These are phyloP conservation scores for Epichloe brachyelytri DNA, from an alignment of 2,329 filamentous ascomycete genomes.

Conservation along the genomic window DNA sequence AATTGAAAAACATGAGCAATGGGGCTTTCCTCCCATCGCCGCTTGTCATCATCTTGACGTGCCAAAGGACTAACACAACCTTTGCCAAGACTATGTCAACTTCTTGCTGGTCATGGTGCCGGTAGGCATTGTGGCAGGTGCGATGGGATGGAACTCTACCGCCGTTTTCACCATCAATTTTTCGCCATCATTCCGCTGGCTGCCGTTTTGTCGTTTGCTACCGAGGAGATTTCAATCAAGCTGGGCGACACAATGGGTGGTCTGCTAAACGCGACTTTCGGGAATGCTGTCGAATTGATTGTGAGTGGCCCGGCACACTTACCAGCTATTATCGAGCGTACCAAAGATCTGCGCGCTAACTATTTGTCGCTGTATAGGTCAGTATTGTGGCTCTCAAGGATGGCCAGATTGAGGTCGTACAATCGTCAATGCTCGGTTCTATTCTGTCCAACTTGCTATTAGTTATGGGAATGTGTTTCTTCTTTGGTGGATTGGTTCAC, in stretches of 20 bases:
- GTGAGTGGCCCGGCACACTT: slow-evolving; percentile 28
- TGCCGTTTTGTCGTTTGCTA: slow-evolving; percentile 62
- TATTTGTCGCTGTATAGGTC: slow-evolving; percentile 40
- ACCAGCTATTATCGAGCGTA: too few species aligned
- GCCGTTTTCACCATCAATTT: slow-evolving; percentile 68
- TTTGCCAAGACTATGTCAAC: slow-evolving; percentile 45
- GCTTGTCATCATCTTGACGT: neutral
- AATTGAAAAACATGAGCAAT: neutral
- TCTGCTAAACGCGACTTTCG: slow-evolving; percentile 63
- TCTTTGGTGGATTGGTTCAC: slow-evolving; percentile 58
- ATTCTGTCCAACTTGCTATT: slow-evolving; percentile 91
- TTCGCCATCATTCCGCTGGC: slow-evolving; percentile 68
- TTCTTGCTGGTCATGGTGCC: slow-evolving; percentile 62
- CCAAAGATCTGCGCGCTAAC: slow-evolving; percentile 2
- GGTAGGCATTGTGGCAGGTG: slow-evolving; percentile 55
- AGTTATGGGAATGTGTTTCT: slow-evolving; percentile 70
- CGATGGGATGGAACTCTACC: slow-evolving; percentile 48
- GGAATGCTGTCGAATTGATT: slow-evolving; percentile 70
- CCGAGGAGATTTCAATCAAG: slow-evolving; percentile 61
- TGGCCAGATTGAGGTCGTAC: slow-evolving; percentile 87
- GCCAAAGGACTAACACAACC: neutral
- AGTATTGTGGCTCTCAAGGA: slow-evolving; percentile 82
- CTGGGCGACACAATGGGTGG: slow-evolving; percentile 64
- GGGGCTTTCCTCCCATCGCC: too few species aligned
- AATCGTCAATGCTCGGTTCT: slow-evolving; percentile 92